phyloP scores from a whole-genome alignment of 2,329 filamentous ascomycete species.

The Xylariaceae sp. region DNA sequence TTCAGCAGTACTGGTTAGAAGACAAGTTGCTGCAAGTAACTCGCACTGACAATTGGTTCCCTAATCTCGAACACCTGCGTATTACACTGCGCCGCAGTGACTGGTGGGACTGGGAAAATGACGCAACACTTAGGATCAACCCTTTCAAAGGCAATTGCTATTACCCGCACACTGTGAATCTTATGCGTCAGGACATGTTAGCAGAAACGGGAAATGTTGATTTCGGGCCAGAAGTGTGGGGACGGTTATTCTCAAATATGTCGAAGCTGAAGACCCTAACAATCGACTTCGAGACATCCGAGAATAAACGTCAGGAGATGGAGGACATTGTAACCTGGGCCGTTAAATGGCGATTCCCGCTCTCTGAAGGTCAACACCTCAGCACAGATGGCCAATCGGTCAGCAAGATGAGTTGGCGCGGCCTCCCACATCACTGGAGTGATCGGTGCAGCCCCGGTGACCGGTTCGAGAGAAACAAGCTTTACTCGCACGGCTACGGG shows the following conservation, averaged over 20 bases:
- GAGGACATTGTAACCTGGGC: constrained; percentile 33
- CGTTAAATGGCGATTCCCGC: constrained; percentile 32
- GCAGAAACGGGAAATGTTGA: constrained; percentile 11
- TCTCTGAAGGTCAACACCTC: constrained; percentile 24
- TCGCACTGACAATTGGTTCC: constrained; percentile 24
- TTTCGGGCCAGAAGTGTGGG: constrained; percentile 28
- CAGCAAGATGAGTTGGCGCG: constrained; percentile 31
- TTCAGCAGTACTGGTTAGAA: constrained; percentile 37
- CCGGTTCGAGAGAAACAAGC: background rate
- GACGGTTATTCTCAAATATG: constrained; percentile 28
- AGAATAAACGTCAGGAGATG: constrained; percentile 27
- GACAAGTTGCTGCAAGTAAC: constrained; percentile 17
- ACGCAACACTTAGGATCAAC: constrained; percentile 36
- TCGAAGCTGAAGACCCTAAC: constrained; percentile 28
- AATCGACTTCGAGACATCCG: constrained; percentile 35
- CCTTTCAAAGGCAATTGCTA: constrained; percentile 28
- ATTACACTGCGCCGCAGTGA: constrained; percentile 44
- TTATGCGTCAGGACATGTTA: constrained; percentile 29
- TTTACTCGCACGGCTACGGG: constrained; percentile 20
- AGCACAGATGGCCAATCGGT: constrained; percentile 24
- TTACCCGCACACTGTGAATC: background rate
- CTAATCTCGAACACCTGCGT: constrained; percentile 35
- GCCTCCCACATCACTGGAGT: constrained; percentile 21
- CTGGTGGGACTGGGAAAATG: constrained; percentile 45
- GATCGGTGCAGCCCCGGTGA: background rate